Conservation (phyloP, 2,329 filamentous ascomycete species). For the Trichoderma semiorbis region DNA sequence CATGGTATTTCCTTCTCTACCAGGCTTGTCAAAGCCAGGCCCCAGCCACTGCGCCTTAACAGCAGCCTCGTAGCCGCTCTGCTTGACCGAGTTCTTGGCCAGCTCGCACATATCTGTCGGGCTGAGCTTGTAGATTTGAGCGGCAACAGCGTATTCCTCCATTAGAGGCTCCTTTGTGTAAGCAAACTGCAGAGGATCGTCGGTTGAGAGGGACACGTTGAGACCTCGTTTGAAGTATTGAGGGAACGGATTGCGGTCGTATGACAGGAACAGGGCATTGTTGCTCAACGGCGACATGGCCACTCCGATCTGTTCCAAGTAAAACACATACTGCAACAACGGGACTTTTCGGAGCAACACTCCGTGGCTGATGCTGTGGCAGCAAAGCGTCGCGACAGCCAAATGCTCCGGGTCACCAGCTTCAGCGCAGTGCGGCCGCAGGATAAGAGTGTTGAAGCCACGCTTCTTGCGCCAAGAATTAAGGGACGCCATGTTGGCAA, state of each 20-base stretch:
- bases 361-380: conserved; percentile 95
- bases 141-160: conserved; percentile 95
- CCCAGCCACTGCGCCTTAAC: conserved; percentile 94
- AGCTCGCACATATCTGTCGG: conserved; percentile 98
- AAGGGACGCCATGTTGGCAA: conserved; percentile 87
- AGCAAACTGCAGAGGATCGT: conserved; percentile 95
- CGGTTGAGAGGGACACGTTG: conserved; percentile 93
- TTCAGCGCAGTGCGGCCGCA: conserved; percentile 93
- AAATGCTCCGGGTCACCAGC: conserved; percentile 96
- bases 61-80: conserved; percentile 86
- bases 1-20: conserved; percentile 83
- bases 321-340: conserved; percentile 93
- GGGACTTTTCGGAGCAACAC: conserved; percentile 91
- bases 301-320: conserved; percentile 97
- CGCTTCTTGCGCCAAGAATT: conserved; percentile 88
- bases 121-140: conserved; percentile 96
- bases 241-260: conserved; percentile 94
- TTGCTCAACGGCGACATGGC: conserved; percentile 99
- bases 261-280: conserved; percentile 92
- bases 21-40: conserved; percentile 69
- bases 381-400: conserved; percentile 84
- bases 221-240: conserved; percentile 92
- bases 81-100: conserved; percentile 90
- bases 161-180: conserved; percentile 98
- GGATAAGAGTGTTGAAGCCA: conserved; percentile 91